Percentiles rank a stretch among this genome's conserved stretches.
Conservation (phyloP, 2,329 filamentous ascomycete genomes). For the Monilinia vaccinii-corymbosi region DNA sequence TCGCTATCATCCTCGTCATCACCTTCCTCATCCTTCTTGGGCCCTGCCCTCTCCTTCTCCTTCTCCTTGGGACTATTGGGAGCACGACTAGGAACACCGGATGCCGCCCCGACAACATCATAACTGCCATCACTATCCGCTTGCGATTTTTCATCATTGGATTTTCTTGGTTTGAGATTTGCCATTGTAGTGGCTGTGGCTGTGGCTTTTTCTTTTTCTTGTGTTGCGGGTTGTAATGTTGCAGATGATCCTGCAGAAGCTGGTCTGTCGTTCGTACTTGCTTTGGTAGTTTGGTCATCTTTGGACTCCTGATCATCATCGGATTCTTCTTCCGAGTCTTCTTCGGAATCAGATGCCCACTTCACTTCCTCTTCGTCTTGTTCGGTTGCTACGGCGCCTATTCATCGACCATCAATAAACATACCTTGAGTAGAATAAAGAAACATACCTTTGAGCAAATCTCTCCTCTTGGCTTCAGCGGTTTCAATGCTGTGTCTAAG, state of each 20-base stretch:
- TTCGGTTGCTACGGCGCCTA: slow-evolving; percentile 44
- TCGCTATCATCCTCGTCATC: slow-evolving; percentile 54
- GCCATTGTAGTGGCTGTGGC: not conserved
- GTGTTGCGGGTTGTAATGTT: slow-evolving; percentile 47
- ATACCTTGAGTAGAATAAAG: not conserved
- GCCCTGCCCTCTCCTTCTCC: slow-evolving; percentile 32
- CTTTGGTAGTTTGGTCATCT: slow-evolving; percentile 2
- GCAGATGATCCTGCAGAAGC: slow-evolving; percentile 47
- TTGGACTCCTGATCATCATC: not conserved
- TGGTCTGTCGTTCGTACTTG: slow-evolving; percentile 29
- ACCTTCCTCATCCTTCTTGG: slow-evolving; percentile 34
- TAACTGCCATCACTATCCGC: slow-evolving; percentile 94
- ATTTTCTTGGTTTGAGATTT: slow-evolving; percentile 57
- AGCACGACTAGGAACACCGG: slow-evolving; percentile 68
- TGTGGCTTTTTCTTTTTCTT: slow-evolving; percentile 25
- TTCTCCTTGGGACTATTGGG: slow-evolving; percentile 56
- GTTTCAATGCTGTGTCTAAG: slow-evolving; percentile 85
- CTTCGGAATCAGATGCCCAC: slow-evolving; percentile 60
- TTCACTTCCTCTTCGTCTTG: slow-evolving; percentile 57
- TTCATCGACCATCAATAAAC: not conserved
- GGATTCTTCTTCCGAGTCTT: slow-evolving; percentile 39
- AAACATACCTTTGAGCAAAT: slow-evolving; percentile 76
- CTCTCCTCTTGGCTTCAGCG: slow-evolving; percentile 78
- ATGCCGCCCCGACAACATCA: slow-evolving; percentile 75
- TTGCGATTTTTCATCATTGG: slow-evolving; percentile 82